Percentiles rank a stretch among this genome's conserved stretches.
Evolutionary conservation across 352 stramenopile species (phyloP).

Genomic region (Pythium grandisporangium): DNA sequence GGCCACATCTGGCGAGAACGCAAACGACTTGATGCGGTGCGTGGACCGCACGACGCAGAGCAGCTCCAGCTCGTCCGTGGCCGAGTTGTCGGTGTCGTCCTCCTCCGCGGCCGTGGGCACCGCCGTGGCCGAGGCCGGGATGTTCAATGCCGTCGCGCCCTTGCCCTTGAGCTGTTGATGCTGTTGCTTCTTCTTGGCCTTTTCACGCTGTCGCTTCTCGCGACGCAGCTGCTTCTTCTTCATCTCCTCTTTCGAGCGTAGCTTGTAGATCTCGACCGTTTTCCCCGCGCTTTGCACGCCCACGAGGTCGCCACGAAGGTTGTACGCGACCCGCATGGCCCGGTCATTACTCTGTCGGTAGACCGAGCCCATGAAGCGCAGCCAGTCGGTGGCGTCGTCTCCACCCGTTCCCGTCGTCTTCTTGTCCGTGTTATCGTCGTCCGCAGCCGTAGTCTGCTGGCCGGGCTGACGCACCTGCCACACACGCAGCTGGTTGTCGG

Average conservation of each 20-base stretch:
- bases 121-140: conserved; percentile 21
- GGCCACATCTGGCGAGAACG: conserved; percentile 72
- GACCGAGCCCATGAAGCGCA: conserved; percentile 66
- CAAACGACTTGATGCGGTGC: conserved; percentile 85
- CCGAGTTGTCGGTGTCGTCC: conserved; percentile 47
- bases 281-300: conserved; percentile 79
- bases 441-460: conserved; percentile 4
- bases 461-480: conserved; percentile 34
- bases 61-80: conserved; percentile 82
- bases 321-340: conserved; percentile 56
- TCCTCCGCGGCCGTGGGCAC: conserved; percentile 23
- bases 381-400: too few species aligned
- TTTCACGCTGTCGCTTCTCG: conserved; percentile 83
- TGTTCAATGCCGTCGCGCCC: conserved; percentile 5
- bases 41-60: conserved; percentile 77
- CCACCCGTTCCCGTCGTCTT: too few species aligned
- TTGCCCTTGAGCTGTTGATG: conserved; percentile 14
- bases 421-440: conserved; percentile 18
- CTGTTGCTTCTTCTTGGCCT: conserved; percentile 70
- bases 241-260: conserved; percentile 77
- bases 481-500: conserved; percentile 77
- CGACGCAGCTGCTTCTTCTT: conserved; percentile 90
- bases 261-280: conserved; percentile 87
- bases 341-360: conserved; percentile 72
- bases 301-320: conserved; percentile 42